Percentiles rank a stretch among this genome's conserved stretches.
phyloP scores from a whole-genome alignment of 2,329 filamentous ascomycete species.

The Fusarium caatingaense region DNA sequence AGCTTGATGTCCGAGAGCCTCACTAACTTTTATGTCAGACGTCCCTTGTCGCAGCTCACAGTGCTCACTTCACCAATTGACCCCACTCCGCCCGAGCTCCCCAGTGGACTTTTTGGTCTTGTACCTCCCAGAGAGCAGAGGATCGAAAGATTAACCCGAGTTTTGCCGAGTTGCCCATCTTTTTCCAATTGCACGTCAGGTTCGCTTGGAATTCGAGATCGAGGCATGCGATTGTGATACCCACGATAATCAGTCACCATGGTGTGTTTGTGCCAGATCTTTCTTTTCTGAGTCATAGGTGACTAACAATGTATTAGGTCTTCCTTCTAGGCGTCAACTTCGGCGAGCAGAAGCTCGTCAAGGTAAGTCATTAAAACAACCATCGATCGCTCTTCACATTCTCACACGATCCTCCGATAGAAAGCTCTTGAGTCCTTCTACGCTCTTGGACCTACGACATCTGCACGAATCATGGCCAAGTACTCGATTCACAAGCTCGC shows the following conservation, averaged over 20 bases:
- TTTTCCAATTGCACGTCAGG: conserved; percentile 33
- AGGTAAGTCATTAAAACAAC: conserved; percentile 65
- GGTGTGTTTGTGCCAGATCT: conserved; percentile 28
- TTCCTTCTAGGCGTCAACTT: conserved; percentile 91
- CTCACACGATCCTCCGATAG: conserved; percentile 52
- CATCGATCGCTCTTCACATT: conserved; percentile 2
- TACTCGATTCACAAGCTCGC: conserved; percentile 88
- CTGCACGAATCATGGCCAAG: conserved; percentile 83
- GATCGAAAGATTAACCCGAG: conserved; percentile 41
- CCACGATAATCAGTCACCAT: conserved; percentile 37
- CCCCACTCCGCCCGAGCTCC: conserved; percentile 7
- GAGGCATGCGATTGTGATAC: conserved; percentile 41
- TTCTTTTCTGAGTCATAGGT: no score
- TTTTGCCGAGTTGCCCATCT: conserved; percentile 45
- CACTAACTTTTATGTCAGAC: conserved; percentile 11
- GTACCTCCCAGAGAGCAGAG: background rate
- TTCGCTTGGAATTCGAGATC: conserved; percentile 26
- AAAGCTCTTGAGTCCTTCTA: conserved; percentile 87
- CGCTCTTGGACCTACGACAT: conserved; percentile 78
- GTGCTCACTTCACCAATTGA: background rate
- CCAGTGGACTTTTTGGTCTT: background rate
- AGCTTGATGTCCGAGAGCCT: background rate
- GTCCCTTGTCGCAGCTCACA: conserved; percentile 4
- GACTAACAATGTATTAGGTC: conserved; percentile 63
- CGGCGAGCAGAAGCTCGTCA: conserved; percentile 82